These are phyloP conservation scores for Saccharum hybrid DNA, from an alignment of 202 grass and related monocot genomes.

Conservation along the genomic window DNA sequence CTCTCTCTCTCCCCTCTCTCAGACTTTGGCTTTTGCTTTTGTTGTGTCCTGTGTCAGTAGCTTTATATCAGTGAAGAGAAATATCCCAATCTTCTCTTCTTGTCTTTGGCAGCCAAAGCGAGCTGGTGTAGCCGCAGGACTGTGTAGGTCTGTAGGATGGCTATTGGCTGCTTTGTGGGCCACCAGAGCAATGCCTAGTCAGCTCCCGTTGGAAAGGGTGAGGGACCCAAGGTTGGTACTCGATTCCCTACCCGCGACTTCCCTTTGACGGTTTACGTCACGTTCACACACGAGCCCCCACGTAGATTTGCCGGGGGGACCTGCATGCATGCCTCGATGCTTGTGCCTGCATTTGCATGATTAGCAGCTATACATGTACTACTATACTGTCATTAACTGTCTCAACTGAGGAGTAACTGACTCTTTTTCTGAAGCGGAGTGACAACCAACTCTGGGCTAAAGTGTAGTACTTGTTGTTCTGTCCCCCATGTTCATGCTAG, in stretches of 20 bases:
- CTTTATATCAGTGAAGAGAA: constrained; percentile 69
- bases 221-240: constrained; percentile 66
- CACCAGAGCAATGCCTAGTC: constrained; percentile 51
- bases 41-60: constrained; percentile 52
- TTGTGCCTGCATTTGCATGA: constrained; percentile 49
- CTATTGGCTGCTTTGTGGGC: constrained; percentile 56
- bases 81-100: constrained; percentile 79
- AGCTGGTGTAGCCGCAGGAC: constrained; percentile 41
- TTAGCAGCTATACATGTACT: constrained; percentile 47
- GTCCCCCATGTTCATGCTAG: background rate
- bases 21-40: constrained; percentile 59
- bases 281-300: constrained; percentile 83
- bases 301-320: constrained; percentile 61
- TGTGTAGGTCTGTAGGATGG: constrained; percentile 39
- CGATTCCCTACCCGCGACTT: constrained; percentile 48
- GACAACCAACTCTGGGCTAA: constrained; percentile 3
- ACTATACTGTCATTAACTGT: constrained; percentile 48
- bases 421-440: background rate
- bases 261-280: constrained; percentile 79
- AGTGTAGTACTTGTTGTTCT: constrained; percentile 32
- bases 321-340: constrained; percentile 35
- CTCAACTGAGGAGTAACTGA: constrained; percentile 30
- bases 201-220: constrained; percentile 61
- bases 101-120: constrained; percentile 75
- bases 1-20: constrained; percentile 20